These are phyloP conservation scores for Cylindricascospora bacillispora DNA, from an alignment of 1,139 yeast species.

Conservation along the genomic window DNA sequence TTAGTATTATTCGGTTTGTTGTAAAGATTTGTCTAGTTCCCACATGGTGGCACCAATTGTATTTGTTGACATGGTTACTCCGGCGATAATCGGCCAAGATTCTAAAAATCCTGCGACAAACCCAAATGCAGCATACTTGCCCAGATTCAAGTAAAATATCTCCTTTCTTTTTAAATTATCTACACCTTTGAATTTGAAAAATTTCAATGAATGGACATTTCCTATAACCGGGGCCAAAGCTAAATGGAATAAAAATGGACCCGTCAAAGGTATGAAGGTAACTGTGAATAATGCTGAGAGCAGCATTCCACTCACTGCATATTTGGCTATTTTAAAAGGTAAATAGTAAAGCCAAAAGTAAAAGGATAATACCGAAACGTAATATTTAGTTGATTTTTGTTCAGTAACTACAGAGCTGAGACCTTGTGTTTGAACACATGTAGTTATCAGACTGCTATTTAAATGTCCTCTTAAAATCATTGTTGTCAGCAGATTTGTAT, in stretches of 20 bases:
- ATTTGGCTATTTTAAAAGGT: slow-evolving; percentile 17
- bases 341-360: slow-evolving; percentile 22
- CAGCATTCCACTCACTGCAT: slow-evolving; percentile 8
- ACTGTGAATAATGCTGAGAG: slow-evolving; percentile 10
- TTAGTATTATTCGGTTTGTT: not conserved
- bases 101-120: slow-evolving; percentile 19
- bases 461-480: slow-evolving; percentile 22
- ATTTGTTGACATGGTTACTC: slow-evolving; percentile 19
- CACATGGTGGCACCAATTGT: slow-evolving; percentile 20
- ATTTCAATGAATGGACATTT: slow-evolving; percentile 16
- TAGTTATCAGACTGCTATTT: slow-evolving; percentile 9
- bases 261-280: slow-evolving; percentile 20
- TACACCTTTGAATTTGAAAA: slow-evolving; percentile 14
- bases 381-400: slow-evolving; percentile 12
- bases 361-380: slow-evolving; percentile 15
- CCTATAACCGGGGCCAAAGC: slow-evolving; percentile 19
- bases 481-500: slow-evolving; percentile 22
- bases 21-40: slow-evolving; percentile 9
- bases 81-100: slow-evolving; percentile 20
- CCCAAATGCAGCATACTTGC: slow-evolving; percentile 22
- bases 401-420: slow-evolving; percentile 4
- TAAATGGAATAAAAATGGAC: slow-evolving; percentile 19
- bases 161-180: slow-evolving; percentile 16
- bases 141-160: slow-evolving; percentile 15
- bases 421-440: slow-evolving; percentile 9